These are phyloP conservation scores for Aureobasidium sp. DNA, from an alignment of 2,329 filamentous ascomycete genomes.

Conservation along the genomic window DNA sequence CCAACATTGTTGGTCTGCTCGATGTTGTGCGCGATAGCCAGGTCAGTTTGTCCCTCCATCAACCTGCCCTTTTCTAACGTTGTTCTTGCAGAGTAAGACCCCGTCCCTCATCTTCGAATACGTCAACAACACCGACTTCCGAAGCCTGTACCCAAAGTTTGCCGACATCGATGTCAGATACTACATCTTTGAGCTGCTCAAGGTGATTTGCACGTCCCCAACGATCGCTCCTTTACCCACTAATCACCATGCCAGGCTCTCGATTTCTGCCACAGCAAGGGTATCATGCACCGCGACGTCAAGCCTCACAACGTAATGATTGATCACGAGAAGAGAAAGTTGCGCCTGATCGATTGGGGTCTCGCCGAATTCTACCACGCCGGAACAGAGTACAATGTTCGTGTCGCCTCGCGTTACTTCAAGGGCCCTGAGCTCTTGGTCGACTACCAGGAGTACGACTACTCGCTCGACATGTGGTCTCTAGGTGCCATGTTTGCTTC, in stretches of 20 bases:
- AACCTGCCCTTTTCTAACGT: constrained; percentile 17
- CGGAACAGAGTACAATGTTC: constrained; percentile 96
- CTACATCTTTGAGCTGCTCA: constrained; percentile 94
- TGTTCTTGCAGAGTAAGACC: constrained; percentile 73
- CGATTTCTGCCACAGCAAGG: constrained; percentile 98
- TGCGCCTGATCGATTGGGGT: constrained; percentile 97
- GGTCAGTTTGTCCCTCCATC: constrained; percentile 40
- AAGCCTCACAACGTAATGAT: constrained; percentile 99
- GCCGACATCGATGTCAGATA: constrained; percentile 94
- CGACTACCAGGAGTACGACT: constrained; percentile 99
- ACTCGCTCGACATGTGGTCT: constrained; percentile 99
- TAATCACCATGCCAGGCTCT: constrained; percentile 50
- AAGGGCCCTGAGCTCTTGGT: constrained; percentile 95
- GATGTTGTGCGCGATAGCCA: constrained; percentile 93
- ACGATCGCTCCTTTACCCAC: not conserved
- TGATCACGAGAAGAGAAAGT: constrained; percentile 96
- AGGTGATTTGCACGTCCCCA: constrained; percentile 38
- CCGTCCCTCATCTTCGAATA: constrained; percentile 96
- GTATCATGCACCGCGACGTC: constrained; percentile 98
- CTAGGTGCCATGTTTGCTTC: constrained; percentile 98
- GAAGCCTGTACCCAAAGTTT: constrained; percentile 94
- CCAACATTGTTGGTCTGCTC: constrained; percentile 89
- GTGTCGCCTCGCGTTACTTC: constrained; percentile 94
- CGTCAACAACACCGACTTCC: constrained; percentile 98
- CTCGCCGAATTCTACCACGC: constrained; percentile 98